These are phyloP conservation scores for Trypanosoma cruzi DNA, from an alignment of 208 protist genomes.

Conservation along the genomic window DNA sequence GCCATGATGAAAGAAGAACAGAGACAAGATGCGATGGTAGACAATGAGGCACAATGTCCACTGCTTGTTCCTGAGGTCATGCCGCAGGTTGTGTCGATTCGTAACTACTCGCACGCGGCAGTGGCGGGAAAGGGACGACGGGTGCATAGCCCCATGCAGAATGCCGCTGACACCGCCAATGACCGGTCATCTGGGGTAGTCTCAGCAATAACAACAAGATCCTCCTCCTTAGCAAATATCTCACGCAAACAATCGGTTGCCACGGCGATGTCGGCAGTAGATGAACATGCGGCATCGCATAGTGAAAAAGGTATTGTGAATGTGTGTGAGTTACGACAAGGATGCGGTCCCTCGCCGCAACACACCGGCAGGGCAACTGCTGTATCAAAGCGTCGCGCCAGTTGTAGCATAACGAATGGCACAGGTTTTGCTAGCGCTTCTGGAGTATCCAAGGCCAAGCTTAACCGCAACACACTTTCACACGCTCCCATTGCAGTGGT, in stretches of 20 bases:
- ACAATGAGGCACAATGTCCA: constrained; percentile 27
- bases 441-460: constrained; percentile 14
- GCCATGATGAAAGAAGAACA: constrained; percentile 14
- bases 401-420: neutral
- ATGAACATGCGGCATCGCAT: no score
- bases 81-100: constrained; percentile 63
- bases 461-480: constrained; percentile 44
- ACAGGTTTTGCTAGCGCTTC: neutral
- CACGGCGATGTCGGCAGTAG: no score
- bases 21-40: constrained; percentile 11
- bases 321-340: no score
- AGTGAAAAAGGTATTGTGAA: no score
- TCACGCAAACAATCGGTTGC: no score
- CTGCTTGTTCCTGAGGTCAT: constrained; percentile 50
- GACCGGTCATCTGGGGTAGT: no score
- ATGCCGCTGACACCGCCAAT: no score
- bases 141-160: neutral
- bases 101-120: constrained; percentile 51
- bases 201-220: no score
- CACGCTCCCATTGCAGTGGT: constrained; percentile 41
- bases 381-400: neutral
- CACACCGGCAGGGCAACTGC: no score
- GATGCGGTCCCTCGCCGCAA: no score
- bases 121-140: neutral
- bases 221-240: no score